Percentiles rank a stretch among this genome's conserved stretches.
phyloP scores from a whole-genome alignment of 352 stramenopile genomes.

The Blastocystis sp. region DNA sequence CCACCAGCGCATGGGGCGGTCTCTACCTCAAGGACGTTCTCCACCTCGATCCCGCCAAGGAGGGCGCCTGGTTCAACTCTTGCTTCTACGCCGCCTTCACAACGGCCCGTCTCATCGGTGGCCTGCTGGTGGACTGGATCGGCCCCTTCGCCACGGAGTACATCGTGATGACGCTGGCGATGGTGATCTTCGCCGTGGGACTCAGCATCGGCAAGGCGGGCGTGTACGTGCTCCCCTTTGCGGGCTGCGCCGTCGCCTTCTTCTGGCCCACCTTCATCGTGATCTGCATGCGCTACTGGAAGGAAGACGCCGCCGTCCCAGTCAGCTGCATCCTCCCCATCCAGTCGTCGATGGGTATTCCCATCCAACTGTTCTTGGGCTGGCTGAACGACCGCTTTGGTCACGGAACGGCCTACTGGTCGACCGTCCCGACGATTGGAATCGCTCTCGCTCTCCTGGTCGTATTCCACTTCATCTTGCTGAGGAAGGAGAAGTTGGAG shows the following conservation, averaged over 20 bases:
- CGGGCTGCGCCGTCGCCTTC: conserved; percentile 43
- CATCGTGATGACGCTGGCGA: conserved; percentile 19
- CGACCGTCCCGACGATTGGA: conserved; percentile 38
- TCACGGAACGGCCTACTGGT: conserved; percentile 38
- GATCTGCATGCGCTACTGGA: conserved; percentile 70
- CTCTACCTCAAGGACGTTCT: conserved; percentile 69
- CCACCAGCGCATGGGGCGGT: conserved; percentile 59
- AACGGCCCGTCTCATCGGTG: conserved; percentile 35
- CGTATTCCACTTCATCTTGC: conserved; percentile 50
- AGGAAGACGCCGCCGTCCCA: conserved; percentile 47
- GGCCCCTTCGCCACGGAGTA: conserved; percentile 52
- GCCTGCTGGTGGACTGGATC: conserved; percentile 55
- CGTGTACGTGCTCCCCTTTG: conserved; percentile 58
- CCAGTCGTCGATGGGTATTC: conserved; percentile 17
- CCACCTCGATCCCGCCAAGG: conserved; percentile 62
- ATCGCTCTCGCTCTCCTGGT: conserved; percentile 13
- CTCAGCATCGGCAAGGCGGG: conserved; percentile 47
- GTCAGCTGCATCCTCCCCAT: conserved; percentile 69
- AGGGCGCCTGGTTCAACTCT: conserved; percentile 71
- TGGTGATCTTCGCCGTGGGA: conserved; percentile 55
- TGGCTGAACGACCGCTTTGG: conserved; percentile 66
- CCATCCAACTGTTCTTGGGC: conserved; percentile 55
- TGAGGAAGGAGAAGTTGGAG: conserved; percentile 62
- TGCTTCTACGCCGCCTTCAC: conserved; percentile 72
- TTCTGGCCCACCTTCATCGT: conserved; percentile 73